Base-by-base conservation (phyloP, 202 grass and related monocot species). In the Zizania palustris region DNA sequence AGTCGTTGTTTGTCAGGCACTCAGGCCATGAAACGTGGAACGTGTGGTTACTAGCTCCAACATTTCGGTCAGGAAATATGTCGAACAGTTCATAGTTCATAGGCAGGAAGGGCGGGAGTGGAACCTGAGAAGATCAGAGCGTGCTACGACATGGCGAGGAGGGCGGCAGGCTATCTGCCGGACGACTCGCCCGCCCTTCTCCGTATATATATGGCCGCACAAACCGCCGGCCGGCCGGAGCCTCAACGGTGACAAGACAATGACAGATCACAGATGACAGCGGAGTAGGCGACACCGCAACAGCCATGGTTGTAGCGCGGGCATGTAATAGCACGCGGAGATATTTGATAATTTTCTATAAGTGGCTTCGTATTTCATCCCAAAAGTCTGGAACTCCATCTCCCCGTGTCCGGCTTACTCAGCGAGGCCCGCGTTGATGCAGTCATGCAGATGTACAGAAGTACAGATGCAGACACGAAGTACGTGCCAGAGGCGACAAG, bases 31-130 rank as follows among this genome's bases (percentile, higher is more conserved):
- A 69, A 37, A 69, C 44, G 16, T 18, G 36, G 12, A 20, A 66
- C 16, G n/a, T 53, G 28, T 60, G 55, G 7, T 46, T 37, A 37
- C 33, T 15, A 9, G 14, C 33, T 13, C 34, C 36, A 28, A 9
- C 14, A 19, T 2, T 11, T 43, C 35, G 20, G 36, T 60, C 14
- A 60, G 50, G 60, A 60, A 77, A 72, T 61, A 42, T 40, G 44
- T 50, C 85, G 60, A 87, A 77, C 79, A 73, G 19, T 4, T 45
- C 12, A 7, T 71, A 19, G 28, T n/a, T n/a, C n/a, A n/a, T n/a
- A n/a, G 56, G 57, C 64, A 72, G 15, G 19, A 19, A 15, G 34
- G 7, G 7, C 3, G 4, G 3, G 19, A 10, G 22, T 2, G 15
- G 13, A 20, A 61, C 28, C 45, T 61, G 22, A 62, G 19, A 5